Conservation (phyloP, 176 grass and related monocot genomes). For the Hsuehochloa calcarea region DNA sequence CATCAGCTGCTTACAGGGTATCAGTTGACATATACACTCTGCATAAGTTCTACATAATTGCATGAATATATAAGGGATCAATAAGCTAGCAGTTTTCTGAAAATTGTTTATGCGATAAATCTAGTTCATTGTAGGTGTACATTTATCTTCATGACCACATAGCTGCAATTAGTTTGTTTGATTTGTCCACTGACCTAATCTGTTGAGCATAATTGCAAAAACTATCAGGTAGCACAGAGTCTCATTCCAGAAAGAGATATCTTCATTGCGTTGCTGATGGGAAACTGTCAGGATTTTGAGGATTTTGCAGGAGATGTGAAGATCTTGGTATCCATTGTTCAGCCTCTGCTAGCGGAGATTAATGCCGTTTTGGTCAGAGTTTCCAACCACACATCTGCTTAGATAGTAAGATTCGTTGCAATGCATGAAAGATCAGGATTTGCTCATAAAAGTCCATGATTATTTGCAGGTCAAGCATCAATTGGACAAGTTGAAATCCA, state of each 20-base stretch:
- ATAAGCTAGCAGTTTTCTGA: background rate
- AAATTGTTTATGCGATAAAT: background rate
- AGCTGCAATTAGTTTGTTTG: background rate
- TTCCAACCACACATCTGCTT: background rate
- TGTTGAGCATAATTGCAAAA: conserved; percentile 43
- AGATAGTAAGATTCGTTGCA: background rate
- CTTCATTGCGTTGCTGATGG: conserved; percentile 61
- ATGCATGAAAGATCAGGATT: background rate
- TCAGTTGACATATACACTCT: background rate
- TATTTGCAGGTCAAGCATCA: conserved; percentile 55
- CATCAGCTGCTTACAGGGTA: conserved; percentile 87
- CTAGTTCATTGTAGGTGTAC: background rate
- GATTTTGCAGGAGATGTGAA: conserved; percentile 61
- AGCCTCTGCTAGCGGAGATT: conserved; percentile 61
- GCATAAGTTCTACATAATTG: background rate
- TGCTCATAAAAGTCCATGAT: conserved; percentile 7
- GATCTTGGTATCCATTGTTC: conserved; percentile 41
- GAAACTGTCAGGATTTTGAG: conserved; percentile 44
- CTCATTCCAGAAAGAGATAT: conserved; percentile 70
- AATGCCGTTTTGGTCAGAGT: conserved; percentile 54
- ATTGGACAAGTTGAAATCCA: conserved; percentile 69
- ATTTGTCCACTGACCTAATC: conserved; percentile 29
- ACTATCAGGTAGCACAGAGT: conserved; percentile 63
- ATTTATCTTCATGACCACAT: background rate
- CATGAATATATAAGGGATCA: background rate